Conservation (phyloP, 768 basidiomycete species). For the Boletus sp. region DNA sequence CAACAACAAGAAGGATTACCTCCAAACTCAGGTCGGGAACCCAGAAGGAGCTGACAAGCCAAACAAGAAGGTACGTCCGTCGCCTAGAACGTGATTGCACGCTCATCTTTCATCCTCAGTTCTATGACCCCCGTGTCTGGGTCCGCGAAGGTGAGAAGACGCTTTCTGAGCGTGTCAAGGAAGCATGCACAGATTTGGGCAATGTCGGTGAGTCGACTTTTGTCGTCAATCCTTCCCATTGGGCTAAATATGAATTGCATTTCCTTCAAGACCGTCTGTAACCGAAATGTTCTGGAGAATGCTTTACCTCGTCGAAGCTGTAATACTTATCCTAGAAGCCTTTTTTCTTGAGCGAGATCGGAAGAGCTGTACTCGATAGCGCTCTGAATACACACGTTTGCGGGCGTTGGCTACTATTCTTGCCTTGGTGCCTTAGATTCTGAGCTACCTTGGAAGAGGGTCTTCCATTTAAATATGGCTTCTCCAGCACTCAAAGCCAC, state of each 20-base stretch:
- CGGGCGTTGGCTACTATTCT: too few relatives aligned
- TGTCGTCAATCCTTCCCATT: not conserved
- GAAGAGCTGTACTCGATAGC: not conserved
- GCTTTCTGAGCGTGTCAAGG: constrained; percentile 79
- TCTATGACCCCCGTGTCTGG: constrained; percentile 97
- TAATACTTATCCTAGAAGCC: constrained; percentile 23
- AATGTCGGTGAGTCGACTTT: constrained; percentile 47
- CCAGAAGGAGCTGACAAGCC: constrained; percentile 96
- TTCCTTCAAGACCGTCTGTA: constrained; percentile 23
- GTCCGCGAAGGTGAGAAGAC: constrained; percentile 99
- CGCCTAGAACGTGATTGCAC: not conserved
- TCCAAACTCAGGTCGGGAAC: constrained; percentile 91
- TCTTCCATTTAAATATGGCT: constrained; percentile 7
- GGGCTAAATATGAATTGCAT: not conserved
- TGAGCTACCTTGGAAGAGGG: not conserved
- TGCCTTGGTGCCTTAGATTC: not conserved
- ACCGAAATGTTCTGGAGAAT: constrained; percentile 1
- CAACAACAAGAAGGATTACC: constrained; percentile 80
- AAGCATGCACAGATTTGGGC: constrained; percentile 89
- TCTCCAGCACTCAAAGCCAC: constrained; percentile 1
- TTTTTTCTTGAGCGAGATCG: not conserved
- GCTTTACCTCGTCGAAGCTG: not conserved
- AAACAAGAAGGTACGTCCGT: constrained; percentile 85
- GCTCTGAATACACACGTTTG: not conserved
- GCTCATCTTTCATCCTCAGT: constrained; percentile 39